Conservation (phyloP, 306 rosid species). For the Cercis canadensis region DNA sequence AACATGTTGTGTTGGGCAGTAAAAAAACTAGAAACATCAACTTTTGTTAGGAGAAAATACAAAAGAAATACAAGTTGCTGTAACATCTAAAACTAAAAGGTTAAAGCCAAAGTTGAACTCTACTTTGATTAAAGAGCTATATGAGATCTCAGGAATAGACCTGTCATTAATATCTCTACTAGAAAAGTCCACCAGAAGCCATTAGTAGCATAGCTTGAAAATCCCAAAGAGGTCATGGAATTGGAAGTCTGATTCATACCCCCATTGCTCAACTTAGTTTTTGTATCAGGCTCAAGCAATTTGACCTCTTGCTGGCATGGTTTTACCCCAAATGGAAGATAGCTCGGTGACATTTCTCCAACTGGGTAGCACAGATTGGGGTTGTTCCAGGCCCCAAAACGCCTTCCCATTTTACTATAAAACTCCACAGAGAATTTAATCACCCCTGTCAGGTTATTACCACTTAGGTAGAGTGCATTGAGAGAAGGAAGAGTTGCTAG, state of each 20-base stretch:
- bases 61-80: background rate
- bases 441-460: slow-evolving; percentile 78
- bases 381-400: slow-evolving; percentile 87
- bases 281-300: slow-evolving; percentile 47
- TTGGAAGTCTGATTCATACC: slow-evolving; percentile 42
- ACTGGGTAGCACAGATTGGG: slow-evolving; percentile 75
- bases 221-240: slow-evolving; percentile 53
- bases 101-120: background rate
- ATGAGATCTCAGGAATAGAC: slow-evolving; percentile 31
- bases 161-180: slow-evolving; percentile 42
- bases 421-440: slow-evolving; percentile 66
- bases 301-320: slow-evolving; percentile 67
- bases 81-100: background rate
- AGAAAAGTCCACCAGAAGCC: slow-evolving; percentile 55
- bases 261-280: slow-evolving; percentile 33
- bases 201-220: slow-evolving; percentile 37
- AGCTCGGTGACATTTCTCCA: slow-evolving; percentile 45
- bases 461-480: slow-evolving; percentile 75
- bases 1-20: too few species aligned
- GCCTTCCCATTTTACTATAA: slow-evolving; percentile 74
- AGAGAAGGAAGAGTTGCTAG: slow-evolving; percentile 72
- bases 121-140: slow-evolving; percentile 38
- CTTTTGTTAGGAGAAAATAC: background rate
- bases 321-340: slow-evolving; percentile 74
- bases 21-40: too few species aligned